These are phyloP conservation scores for Plasmodium fragile DNA, from an alignment of 169 alveolate species.

Conservation along the genomic window DNA sequence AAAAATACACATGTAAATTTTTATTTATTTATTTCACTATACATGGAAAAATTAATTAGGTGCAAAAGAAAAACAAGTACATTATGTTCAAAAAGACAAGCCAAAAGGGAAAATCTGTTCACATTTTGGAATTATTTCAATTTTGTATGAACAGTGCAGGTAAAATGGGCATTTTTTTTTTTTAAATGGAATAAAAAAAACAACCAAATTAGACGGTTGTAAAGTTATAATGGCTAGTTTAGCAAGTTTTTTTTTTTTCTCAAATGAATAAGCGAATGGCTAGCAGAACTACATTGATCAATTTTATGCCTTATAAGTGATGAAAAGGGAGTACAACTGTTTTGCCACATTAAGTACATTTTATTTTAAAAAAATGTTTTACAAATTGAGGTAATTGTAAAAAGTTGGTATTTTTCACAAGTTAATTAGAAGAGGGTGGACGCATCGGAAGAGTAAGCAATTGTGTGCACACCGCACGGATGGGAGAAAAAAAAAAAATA, in stretches of 20 bases:
- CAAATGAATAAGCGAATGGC: neutral
- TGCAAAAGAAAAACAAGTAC: neutral
- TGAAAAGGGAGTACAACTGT: neutral
- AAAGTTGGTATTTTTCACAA: neutral
- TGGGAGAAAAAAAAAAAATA: neutral
- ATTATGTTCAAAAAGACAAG: slow-evolving; percentile 6
- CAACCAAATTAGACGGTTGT: neutral
- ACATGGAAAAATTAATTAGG: neutral
- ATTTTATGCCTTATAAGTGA: neutral
- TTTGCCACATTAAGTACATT: neutral
- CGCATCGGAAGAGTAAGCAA: neutral
- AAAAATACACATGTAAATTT: neutral
- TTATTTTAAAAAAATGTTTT: neutral
- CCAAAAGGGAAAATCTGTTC: neutral
- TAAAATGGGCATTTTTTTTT: slow-evolving; percentile 29
- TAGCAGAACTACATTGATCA: neutral
- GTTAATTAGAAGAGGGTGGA: neutral
- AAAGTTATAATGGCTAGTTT: neutral
- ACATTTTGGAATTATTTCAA: slow-evolving; percentile 1
- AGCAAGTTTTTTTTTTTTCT: neutral
- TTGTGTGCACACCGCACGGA: neutral
- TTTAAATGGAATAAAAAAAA: neutral
- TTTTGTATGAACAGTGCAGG: slow-evolving; percentile 17
- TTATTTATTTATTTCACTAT: neutral
- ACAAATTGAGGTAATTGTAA: neutral